A percentile compares a stretch with the other conserved stretches of the same genome.
These are phyloP conservation scores for Camellia japonica DNA, from an alignment of 148 eudicot genomes.

Conservation along the genomic window DNA sequence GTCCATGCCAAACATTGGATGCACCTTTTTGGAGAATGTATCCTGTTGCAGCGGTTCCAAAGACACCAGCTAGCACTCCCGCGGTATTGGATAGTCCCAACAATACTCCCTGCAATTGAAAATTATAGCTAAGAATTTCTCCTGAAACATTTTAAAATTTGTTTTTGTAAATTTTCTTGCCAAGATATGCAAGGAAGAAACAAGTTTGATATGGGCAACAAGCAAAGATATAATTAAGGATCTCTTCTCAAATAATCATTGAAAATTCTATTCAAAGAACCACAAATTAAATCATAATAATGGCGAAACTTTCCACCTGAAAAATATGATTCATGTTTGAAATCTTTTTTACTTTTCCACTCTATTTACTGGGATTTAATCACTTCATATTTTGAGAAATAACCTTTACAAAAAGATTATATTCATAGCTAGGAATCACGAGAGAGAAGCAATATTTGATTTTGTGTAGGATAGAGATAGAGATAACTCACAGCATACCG, in stretches of 20 bases:
- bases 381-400: too few species aligned
- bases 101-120: slow-evolving; percentile 63
- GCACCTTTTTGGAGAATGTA: slow-evolving; percentile 87
- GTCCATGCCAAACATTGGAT: not conserved
- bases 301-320: too few species aligned
- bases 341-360: too few species aligned
- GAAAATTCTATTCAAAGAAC: not conserved
- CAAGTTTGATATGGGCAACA: not conserved
- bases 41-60: slow-evolving; percentile 97
- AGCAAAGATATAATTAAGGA: not conserved
- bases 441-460: too few species aligned
- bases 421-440: too few species aligned
- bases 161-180: not conserved
- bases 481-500: slow-evolving; percentile 76
- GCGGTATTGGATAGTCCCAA: slow-evolving; percentile 91
- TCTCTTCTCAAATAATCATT: not conserved
- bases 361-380: too few species aligned
- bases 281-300: too few species aligned
- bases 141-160: not conserved
- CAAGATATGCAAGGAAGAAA: not conserved
- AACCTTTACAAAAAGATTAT: too few species aligned
- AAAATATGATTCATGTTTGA: too few species aligned
- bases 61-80: slow-evolving; percentile 95
- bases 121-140: not conserved
- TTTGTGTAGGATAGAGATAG: not conserved